These are phyloP conservation scores for Entomortierella lignicola DNA, from an alignment of 192 early-diverging fungal genomes.

Conservation along the genomic window DNA sequence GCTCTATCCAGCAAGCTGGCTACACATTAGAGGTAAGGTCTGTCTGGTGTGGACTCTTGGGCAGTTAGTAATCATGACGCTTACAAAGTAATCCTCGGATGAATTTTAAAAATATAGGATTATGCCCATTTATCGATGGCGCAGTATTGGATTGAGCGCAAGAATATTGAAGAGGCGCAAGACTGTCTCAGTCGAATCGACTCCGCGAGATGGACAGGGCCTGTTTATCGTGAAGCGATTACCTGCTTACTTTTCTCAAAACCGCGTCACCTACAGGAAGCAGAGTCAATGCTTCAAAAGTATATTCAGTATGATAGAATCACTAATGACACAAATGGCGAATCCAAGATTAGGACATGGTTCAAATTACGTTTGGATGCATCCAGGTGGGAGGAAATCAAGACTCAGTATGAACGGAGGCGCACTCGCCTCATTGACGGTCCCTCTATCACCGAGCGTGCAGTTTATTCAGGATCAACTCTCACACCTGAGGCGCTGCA, in stretches of 20 bases:
- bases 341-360: constrained; percentile 25
- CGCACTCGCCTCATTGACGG: constrained; percentile 34
- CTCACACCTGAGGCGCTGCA: constrained; percentile 27
- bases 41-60: not conserved
- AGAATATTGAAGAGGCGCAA: constrained; percentile 32
- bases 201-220: constrained; percentile 4
- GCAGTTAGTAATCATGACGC: not conserved
- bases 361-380: constrained; percentile 33
- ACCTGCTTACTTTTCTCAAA: constrained; percentile 28
- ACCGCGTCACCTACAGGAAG: constrained; percentile 41
- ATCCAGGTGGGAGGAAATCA: constrained; percentile 48
- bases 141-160: constrained; percentile 27
- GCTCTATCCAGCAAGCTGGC: constrained; percentile 35
- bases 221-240: constrained; percentile 28
- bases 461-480: not conserved
- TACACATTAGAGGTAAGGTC: constrained; percentile 27
- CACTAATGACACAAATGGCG: not conserved
- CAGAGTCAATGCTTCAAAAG: constrained; percentile 26
- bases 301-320: constrained; percentile 10
- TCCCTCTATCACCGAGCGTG: constrained; percentile 16
- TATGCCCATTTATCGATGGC: constrained; percentile 36
- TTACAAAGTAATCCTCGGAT: not conserved
- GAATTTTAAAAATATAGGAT: constrained; percentile 1
- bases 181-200: constrained; percentile 32
- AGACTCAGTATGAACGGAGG: constrained; percentile 25